Base-by-base conservation (phyloP, 495 filamentous ascomycete species). In the Aspergillus sclerotioniger region DNA sequence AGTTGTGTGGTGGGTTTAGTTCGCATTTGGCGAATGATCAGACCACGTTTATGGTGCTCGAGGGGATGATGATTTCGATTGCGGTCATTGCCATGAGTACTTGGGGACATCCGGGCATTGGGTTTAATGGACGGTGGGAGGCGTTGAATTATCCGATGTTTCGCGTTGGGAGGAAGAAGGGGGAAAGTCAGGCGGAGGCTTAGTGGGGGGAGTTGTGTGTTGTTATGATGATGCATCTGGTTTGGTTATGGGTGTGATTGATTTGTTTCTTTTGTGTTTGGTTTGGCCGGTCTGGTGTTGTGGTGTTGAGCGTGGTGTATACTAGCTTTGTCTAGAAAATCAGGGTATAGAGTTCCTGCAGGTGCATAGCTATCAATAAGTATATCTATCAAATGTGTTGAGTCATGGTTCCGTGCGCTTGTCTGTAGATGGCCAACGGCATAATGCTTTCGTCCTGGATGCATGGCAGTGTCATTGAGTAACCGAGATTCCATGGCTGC, bases 31-130 rank as follows among this genome's bases (percentile, higher is more conserved):
- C 81, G 47, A 80, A 75, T 49, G 70, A 88, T 43, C 76, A 91
- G 70, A 72, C 79, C 10, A 62, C 82, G 8, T 87, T 90, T 65
- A 84, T 91, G 74, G 74, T 88, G 25, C 78, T 91, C 19, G 88
- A 91, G 72, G 84, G 87, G 20, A 70, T 82, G n/a, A 85, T 90
- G 85, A 83, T 91, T 63, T 69, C 77, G 13, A 62, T 85, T 46
- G 84, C 87, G 0, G 77, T 80, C 6, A 58, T 84, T 28, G 19
- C 46, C 66, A 74, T 76, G 62, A 76, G 37, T n/a, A 41, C 37
- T 1, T 41, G 37, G 69, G 71, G 74, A 70, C 73, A 78, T 75
- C 54, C 39, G 62, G 60, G 51, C 62, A 51, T 47, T 56, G 37
- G 37, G 37, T 41, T 41, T n/a, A n/a, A n/a, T n/a, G 37, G 37